phyloP scores from a whole-genome alignment of 192 early-diverging fungal species.

The Ambispora gerdemannii region DNA sequence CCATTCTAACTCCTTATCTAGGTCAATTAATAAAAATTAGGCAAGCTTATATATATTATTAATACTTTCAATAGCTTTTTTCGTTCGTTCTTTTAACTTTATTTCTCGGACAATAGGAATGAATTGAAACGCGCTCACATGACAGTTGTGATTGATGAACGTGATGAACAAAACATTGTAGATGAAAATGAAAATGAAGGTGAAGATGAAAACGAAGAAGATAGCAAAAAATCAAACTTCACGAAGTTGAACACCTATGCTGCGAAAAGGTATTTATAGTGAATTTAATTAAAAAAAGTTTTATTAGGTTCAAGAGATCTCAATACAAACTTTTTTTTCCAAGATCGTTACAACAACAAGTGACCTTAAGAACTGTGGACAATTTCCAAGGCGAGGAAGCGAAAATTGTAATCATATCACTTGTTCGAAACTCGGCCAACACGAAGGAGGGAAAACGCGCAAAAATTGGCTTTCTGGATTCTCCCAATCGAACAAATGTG shows the following conservation, averaged over 20 bases:
- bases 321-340: no score
- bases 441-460: slow-evolving; percentile 1
- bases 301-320: no score
- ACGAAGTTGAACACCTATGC: not conserved
- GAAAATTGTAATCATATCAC: slow-evolving; percentile 43
- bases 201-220: slow-evolving; percentile 13
- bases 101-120: no score
- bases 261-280: not conserved
- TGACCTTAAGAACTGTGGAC: slow-evolving; percentile 45
- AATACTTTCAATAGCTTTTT: no score
- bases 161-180: slow-evolving; percentile 37
- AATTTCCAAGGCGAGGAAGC: slow-evolving; percentile 50
- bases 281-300: no score
- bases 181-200: slow-evolving; percentile 21
- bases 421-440: slow-evolving; percentile 37
- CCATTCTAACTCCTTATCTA: slow-evolving; percentile 54
- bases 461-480: slow-evolving; percentile 54
- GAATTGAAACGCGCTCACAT: slow-evolving; percentile 30
- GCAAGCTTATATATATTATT: no score
- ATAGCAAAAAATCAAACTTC: not conserved
- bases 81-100: no score
- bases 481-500: slow-evolving; percentile 55
- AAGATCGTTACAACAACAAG: slow-evolving; percentile 29
- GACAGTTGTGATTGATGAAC: slow-evolving; percentile 38
- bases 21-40: slow-evolving; percentile 50